Evolutionary conservation across 2,329 filamentous ascomycete species (phyloP), one percentile per base, ranked within the genome.

Genomic region (Apiospora sp.): DNA sequence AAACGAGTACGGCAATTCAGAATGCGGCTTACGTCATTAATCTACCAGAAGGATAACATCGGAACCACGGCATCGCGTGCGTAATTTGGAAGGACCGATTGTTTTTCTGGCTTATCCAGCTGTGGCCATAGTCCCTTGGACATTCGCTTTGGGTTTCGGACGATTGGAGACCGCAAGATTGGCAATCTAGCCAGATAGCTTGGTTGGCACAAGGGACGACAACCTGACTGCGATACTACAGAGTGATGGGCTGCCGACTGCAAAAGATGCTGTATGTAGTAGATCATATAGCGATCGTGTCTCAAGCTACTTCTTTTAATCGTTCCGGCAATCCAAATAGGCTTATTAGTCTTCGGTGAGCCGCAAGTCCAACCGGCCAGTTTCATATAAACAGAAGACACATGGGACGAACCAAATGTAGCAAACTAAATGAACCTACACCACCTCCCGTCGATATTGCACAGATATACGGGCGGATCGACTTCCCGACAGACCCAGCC

Each of bases 381-480:
- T 64, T 64, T 41, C 58, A 41, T 61, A 4, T 41, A 64, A 64
- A 64, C 34, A 64, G 19, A n/a, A 64, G 30, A n/a, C 58, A 64
- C 30, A 41, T 41, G 34, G 34, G 58, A 64, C 19, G 58, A 41
- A 64, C 58, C 58, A 34, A 24, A 41, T 10, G 30, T 22, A 64
- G 19, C 34, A 12, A 37, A n/a, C 34, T 13, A 64, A 41, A 41
- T 61, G 54, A 24, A 5, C 22, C 30, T 13, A n/a, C 58, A 64
- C 58, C 58, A 64, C 58, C n/a, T 41, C 34, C 34, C 58, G 34
- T 41, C 8, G 34, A 64, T 64, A 64, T 41, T 64, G 30, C 58
- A 41, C 58, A 64, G 58, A 64, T 64, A 22, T 64, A 64, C 34
- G 58, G 58, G 34, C 58, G 58, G 58, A 64, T 64, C 58, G 58